phyloP scores from a whole-genome alignment of 2,329 filamentous ascomycete species.

The Fusarium incarnatum region DNA sequence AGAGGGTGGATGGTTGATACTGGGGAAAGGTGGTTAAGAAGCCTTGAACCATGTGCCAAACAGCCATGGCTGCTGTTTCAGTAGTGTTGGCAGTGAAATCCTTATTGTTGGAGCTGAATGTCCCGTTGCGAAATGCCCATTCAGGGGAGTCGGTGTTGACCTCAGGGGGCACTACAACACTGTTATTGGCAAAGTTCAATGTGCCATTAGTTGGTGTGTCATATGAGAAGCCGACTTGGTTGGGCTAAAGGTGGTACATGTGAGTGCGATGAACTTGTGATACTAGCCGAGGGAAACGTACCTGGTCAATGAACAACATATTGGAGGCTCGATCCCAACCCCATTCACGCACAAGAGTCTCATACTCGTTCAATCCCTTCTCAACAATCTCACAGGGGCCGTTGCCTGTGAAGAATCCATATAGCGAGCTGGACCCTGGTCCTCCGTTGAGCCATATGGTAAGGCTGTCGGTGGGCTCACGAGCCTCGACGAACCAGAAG shows the following conservation, averaged over 20 bases:
- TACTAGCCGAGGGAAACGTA: conserved; percentile 44
- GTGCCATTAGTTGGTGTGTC: conserved; percentile 73
- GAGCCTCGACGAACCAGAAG: conserved; percentile 63
- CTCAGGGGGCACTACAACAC: conserved; percentile 48
- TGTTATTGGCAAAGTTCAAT: conserved; percentile 58
- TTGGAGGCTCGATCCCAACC: conserved; percentile 71
- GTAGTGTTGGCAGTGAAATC: conserved; percentile 66
- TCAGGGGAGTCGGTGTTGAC: conserved; percentile 36
- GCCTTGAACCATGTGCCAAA: conserved; percentile 74
- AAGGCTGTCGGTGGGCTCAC: conserved; percentile 56
- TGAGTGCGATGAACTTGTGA: conserved; percentile 10
- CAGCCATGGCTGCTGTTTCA: conserved; percentile 65
- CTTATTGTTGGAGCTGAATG: conserved; percentile 68
- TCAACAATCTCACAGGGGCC: conserved; percentile 66
- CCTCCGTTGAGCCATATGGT: conserved; percentile 76
- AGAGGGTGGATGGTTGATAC: conserved; percentile 59
- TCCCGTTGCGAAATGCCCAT: conserved; percentile 68
- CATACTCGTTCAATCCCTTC: conserved; percentile 60
- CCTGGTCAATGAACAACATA: conserved; percentile 69
- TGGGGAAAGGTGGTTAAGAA: conserved; percentile 70
- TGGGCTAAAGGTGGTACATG: conserved; percentile 62
- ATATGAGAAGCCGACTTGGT: conserved; percentile 76
- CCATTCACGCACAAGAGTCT: conserved; percentile 69
- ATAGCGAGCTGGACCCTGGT: conserved; percentile 72
- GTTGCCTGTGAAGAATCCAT: conserved; percentile 71